A percentile compares a stretch with the other conserved stretches of the same genome.
These are phyloP conservation scores for Paecilomyces variotii DNA, from an alignment of 2,329 filamentous ascomycete species.

Conservation along the genomic window DNA sequence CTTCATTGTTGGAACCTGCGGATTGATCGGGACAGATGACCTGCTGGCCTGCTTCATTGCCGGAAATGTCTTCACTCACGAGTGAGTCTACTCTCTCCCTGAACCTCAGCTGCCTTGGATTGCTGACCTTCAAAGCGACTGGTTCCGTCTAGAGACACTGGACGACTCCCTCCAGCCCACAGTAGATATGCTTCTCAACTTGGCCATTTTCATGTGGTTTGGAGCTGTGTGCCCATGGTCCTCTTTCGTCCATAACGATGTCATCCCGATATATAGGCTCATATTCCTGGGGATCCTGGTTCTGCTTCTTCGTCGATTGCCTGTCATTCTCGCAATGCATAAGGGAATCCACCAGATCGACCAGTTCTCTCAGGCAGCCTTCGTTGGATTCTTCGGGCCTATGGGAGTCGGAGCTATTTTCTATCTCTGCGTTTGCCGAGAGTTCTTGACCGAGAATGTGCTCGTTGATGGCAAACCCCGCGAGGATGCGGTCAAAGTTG, in stretches of 20 bases:
- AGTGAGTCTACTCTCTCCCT: conserved; percentile 38
- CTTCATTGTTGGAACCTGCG: conserved; percentile 80
- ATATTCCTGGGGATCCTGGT: conserved; percentile 67
- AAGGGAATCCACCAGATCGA: conserved; percentile 73
- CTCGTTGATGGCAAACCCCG: conserved; percentile 54
- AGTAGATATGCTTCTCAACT: conserved; percentile 88
- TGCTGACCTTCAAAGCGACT: conserved; percentile 49
- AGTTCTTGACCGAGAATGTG: conserved; percentile 56
- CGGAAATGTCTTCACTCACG: conserved; percentile 84
- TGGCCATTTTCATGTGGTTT: conserved; percentile 84
- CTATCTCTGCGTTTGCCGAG: conserved; percentile 72
- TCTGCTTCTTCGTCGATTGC: conserved; percentile 67
- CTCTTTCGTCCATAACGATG: conserved; percentile 56
- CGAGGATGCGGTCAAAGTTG: conserved; percentile 57
- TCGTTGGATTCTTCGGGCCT: conserved; percentile 88
- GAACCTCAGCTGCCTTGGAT: not conserved
- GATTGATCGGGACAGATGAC: conserved; percentile 80
- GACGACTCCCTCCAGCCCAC: conserved; percentile 92
- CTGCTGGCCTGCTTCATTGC: conserved; percentile 88
- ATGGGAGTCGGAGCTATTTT: conserved; percentile 88
- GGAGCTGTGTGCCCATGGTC: conserved; percentile 78
- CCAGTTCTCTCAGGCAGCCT: conserved; percentile 63
- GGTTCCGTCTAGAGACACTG: conserved; percentile 81
- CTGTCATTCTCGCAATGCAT: conserved; percentile 66
- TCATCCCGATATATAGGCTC: conserved; percentile 67